Base-by-base conservation (phyloP, 768 basidiomycete genomes). In the Suillus cothurnatus region DNA sequence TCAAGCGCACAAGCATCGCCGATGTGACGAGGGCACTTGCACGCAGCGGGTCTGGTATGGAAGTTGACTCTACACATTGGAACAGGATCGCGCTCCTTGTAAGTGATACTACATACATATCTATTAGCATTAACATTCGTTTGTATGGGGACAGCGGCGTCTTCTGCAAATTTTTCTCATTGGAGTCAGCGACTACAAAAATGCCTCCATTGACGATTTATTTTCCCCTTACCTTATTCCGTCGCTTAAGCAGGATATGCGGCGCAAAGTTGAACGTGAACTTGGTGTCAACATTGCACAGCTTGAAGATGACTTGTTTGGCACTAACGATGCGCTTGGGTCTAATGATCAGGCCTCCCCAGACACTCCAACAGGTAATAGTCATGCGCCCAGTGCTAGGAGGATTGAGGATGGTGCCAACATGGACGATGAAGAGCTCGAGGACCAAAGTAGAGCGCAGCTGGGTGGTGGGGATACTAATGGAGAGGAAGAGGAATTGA, bases 21-120 rank as follows among this genome's bases (percentile, higher is more conserved):
- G n/a, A n/a, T n/a, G n/a, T n/a, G n/a, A n/a, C n/a, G n/a, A n/a
- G n/a, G n/a, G n/a, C n/a, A 8, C 34, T 55, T 36, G 41, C 47
- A 49, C 23, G 6, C 23, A 49, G 47, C 12, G 4, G 47, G 23
- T 49, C 62, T 26, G 39, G 32, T 23, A 64, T 61, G 56, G 63
- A 64, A n/a, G 52, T 64, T 19, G 38, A 41, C 17, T 26, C 63
- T 19, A 45, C 36, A 14, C 56, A 64, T 60, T 64, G 63, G 63
- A 64, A 32, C n/a, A 41, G 56, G 15, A 61, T 64, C 32, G 57
- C 63, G 8, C 39, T 64, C 4, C 43, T 64, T n/a, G 63, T 64
- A 60, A 41, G 41, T 41, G 17, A 19, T 21, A 21, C 41, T 43
- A 43, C n/a, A n/a, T n/a, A n/a, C n/a, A n/a, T n/a, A n/a, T 41